Base-by-base conservation (phyloP, 148 eudicot genomes). In the Chenopodium quinoa region DNA sequence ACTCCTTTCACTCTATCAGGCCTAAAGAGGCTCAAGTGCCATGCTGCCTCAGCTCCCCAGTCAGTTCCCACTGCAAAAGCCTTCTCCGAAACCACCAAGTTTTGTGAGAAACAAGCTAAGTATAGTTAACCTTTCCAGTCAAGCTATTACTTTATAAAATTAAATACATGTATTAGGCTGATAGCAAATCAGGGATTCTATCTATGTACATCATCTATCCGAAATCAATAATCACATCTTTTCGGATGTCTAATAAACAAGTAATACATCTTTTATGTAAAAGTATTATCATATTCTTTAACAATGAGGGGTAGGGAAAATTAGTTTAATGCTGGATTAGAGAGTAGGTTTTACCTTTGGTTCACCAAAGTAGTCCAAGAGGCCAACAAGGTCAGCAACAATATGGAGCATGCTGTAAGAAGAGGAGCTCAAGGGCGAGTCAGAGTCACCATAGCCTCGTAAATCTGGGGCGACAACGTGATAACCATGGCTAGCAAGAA, bases 21-120 rank as follows among this genome's bases (percentile, higher is more conserved):
- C 64, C 91, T 89, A 56, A 90, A 79, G 48, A 90, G 54, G 82
- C 87, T 76, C 9, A 90, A 74, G 66, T 87, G 56, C 93, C 93
- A 90, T 73, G 90, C 91, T 46, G 85, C 84, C 5, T 75, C 37
- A 23, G 93, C 91, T 84, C 93, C 93, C 91, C 91, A 90, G 71
- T 90, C 90, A 74, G 63, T 76, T 68, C 93, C 90, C 83, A 88
- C 92, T 67, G 86, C 89, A 80, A 86, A 84, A 5, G 86, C 90
- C 92, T 90, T 64, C 60, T 44, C 80, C 75, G 7, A 58, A 56
- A 29, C 27, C 6, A 20, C n/a, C 67, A 75, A 75, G 65, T 10
- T 31, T 75, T 54, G 37, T 60, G 69, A 75, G 50, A 76, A 60
- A 52, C 20, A 27, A 27, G 27, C 27, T 27, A 27, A 44, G 1